A percentile compares a stretch with the other conserved stretches of the same genome.
Conservation (phyloP, 2,329 filamentous ascomycete genomes). For the Fusarium nanum region DNA sequence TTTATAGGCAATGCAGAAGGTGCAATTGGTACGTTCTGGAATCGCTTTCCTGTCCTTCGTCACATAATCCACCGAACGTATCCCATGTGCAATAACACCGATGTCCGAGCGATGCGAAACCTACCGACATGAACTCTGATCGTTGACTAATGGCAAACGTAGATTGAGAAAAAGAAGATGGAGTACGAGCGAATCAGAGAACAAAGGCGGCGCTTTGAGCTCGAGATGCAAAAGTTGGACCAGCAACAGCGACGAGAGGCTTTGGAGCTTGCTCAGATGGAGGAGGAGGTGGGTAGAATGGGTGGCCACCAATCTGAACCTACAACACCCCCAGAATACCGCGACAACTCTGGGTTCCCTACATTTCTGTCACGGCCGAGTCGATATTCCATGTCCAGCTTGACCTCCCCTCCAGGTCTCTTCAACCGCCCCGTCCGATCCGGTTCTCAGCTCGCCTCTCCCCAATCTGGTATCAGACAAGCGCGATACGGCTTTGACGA, state of each 20-base stretch:
- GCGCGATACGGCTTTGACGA: slow-evolving; percentile 65
- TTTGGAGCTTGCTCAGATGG: slow-evolving; percentile 85
- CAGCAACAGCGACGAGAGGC: slow-evolving; percentile 85
- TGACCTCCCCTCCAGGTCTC: slow-evolving; percentile 82
- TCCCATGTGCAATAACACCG: not conserved
- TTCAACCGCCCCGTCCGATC: slow-evolving; percentile 80
- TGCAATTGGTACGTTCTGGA: slow-evolving; percentile 75
- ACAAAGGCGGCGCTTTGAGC: slow-evolving; percentile 89
- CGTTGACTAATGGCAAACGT: slow-evolving; percentile 52
- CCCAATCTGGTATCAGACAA: slow-evolving; percentile 72
- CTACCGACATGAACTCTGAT: not conserved
- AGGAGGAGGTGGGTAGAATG: slow-evolving; percentile 75
- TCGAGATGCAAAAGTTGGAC: slow-evolving; percentile 90
- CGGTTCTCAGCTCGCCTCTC: slow-evolving; percentile 83
- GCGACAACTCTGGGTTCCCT: slow-evolving; percentile 79
- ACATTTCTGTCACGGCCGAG: slow-evolving; percentile 85
- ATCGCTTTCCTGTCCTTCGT: slow-evolving; percentile 1
- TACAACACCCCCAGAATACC: slow-evolving; percentile 94
- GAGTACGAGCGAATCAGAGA: slow-evolving; percentile 93
- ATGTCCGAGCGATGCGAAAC: slow-evolving; percentile 6
- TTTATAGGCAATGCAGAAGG: slow-evolving; percentile 73
- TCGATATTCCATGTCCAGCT: slow-evolving; percentile 88
- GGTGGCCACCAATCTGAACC: slow-evolving; percentile 90
- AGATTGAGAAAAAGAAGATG: slow-evolving; percentile 94
- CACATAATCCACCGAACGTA: slow-evolving; percentile 2